phyloP scores from a whole-genome alignment of 2,329 filamentous ascomycete species.

The Fusarium continuum region DNA sequence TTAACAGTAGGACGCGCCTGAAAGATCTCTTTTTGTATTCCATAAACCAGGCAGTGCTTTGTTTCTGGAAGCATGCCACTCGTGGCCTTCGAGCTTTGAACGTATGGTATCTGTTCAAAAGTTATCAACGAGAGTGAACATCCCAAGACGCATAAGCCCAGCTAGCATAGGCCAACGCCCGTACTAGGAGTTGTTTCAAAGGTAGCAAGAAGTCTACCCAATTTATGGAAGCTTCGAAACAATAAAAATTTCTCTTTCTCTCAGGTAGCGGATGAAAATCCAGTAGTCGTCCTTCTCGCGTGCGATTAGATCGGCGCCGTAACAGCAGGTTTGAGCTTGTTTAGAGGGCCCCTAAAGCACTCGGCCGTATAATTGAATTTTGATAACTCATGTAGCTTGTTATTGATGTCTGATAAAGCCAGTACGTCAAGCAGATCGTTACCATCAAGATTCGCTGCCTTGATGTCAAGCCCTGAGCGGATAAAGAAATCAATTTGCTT shows the following conservation, averaged over 20 bases:
- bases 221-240: too few species aligned
- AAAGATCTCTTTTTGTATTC: slow-evolving; percentile 4
- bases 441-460: slow-evolving; percentile 29
- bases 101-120: slow-evolving; percentile 24
- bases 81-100: slow-evolving; percentile 5
- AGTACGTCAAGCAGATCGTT: slow-evolving; percentile 41
- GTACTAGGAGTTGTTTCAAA: not conserved
- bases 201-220: too few species aligned
- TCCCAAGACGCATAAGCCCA: slow-evolving; percentile 29
- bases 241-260: too few species aligned
- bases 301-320: too few species aligned
- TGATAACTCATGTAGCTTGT: too few species aligned
- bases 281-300: too few species aligned
- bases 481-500: slow-evolving; percentile 15
- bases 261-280: too few species aligned
- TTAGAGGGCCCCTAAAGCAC: too few species aligned
- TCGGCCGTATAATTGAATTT: not conserved
- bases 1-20: not conserved
- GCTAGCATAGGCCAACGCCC: not conserved
- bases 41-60: slow-evolving; percentile 29
- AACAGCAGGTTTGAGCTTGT: too few species aligned
- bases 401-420: not conserved
- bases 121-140: slow-evolving; percentile 28
- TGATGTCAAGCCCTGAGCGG: slow-evolving; percentile 4
- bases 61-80: slow-evolving; percentile 36